Evolutionary conservation across 331 rosid species (phyloP).

Genomic region (Malus hybrid): DNA sequence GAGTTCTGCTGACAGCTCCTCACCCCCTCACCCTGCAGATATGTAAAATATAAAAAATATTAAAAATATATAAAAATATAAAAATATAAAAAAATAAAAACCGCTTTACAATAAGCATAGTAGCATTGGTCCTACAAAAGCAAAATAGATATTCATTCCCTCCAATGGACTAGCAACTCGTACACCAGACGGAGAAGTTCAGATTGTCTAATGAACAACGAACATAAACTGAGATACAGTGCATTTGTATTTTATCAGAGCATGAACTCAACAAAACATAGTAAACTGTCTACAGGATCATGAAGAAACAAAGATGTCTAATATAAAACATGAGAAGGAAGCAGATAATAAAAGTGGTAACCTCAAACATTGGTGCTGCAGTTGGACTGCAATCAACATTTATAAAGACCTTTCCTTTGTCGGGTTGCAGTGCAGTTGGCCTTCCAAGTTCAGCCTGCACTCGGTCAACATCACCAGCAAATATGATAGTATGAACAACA

Average conservation of each 20-base stretch:
- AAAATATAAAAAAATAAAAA: conserved; percentile 1
- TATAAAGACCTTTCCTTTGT: conserved; percentile 69
- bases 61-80: too few relatives aligned
- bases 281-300: neutral
- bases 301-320: neutral
- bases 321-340: too few relatives aligned
- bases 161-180: neutral
- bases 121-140: neutral
- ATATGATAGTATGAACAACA: conserved; percentile 1
- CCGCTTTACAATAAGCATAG: neutral
- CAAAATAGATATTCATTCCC: neutral
- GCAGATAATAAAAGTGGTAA: neutral
- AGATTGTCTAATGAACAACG: neutral
- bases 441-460: conserved; percentile 91
- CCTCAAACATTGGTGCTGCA: conserved; percentile 87
- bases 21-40: conserved; percentile 82
- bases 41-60: too few relatives aligned
- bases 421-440: conserved; percentile 56
- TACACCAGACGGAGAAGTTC: neutral
- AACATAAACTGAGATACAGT: neutral
- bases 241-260: neutral
- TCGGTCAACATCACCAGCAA: conserved; percentile 8
- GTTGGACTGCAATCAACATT: conserved; percentile 81
- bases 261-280: neutral
- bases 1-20: conserved; percentile 79